Evolutionary conservation across 768 basidiomycete genomes (phyloP).

Genomic region (Paxillus ammoniavirescens): DNA sequence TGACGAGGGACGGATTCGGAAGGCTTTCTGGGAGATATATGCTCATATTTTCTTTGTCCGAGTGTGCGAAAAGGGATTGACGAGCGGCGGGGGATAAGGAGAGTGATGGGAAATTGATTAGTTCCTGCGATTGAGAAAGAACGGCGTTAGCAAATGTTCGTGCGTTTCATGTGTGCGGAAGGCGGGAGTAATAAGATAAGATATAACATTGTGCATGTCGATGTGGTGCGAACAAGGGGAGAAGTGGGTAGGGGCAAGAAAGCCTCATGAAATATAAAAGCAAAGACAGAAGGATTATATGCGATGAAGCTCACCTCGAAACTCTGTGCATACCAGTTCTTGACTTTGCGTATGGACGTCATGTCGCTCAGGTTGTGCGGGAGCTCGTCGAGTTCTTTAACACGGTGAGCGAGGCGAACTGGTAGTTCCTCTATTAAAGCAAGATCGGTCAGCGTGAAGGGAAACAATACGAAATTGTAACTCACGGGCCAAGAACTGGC

Average conservation of each 20-base stretch:
- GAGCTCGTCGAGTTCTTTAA: conserved; percentile 92
- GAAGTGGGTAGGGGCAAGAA: too few relatives aligned
- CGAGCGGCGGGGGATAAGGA: conserved; percentile 65
- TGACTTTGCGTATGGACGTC: conserved; percentile 91
- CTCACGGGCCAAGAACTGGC: conserved; percentile 81
- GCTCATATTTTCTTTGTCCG: conserved; percentile 34
- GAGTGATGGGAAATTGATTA: conserved; percentile 84
- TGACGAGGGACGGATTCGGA: conserved; percentile 74
- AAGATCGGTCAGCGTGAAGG: not conserved
- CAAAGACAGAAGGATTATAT: not conserved
- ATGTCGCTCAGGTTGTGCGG: conserved; percentile 90
- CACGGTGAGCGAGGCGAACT: conserved; percentile 91
- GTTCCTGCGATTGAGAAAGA: conserved; percentile 55
- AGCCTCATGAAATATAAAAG: not conserved
- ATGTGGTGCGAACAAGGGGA: too few relatives aligned
- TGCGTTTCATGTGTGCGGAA: too few relatives aligned
- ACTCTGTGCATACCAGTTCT: conserved; percentile 98
- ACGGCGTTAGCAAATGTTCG: not conserved
- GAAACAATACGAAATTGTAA: conserved; percentile 2
- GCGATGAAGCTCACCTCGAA: conserved; percentile 70
- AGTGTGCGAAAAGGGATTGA: conserved; percentile 55
- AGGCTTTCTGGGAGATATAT: conserved; percentile 63
- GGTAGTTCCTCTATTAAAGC: conserved; percentile 78
- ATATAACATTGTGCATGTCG: too few relatives aligned
- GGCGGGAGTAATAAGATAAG: too few relatives aligned